Base-by-base conservation (phyloP, 108 stramenopile species). In the Skeletonema potamos region DNA sequence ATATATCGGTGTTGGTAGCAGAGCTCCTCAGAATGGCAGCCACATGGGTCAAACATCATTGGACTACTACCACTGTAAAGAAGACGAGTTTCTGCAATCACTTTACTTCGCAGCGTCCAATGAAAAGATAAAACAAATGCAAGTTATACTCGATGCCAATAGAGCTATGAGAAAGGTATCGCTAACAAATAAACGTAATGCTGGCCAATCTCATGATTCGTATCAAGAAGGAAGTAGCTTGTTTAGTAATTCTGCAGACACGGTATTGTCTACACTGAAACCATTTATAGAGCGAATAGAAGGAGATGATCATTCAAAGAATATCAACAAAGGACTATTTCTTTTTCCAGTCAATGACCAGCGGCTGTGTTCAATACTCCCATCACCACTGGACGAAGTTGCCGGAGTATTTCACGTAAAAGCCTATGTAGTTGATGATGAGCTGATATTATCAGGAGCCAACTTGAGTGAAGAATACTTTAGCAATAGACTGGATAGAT, bases 331-430 rank as follows among this genome's bases (percentile, higher is more conserved):
- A 32, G 69, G 74, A 0, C 30, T 92, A 9, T 82, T 84, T 55
- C 73, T 92, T 4, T 87, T 86, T 54, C 89, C 84, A 1, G 89
- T 88, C 0, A 76, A 90, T 34, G 79, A 84, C 8, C 13, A 58
- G 13, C 75, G 77, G 17, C 64, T 76, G 58, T 64, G 82, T 18
- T 26, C 66, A 6, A 60, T 87, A 26, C 68, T 95, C 0, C 89
- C 91, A 1, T 89, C 90, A 58, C 93, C 93, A 8, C 72, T 90
- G 9, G 78, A 92, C 66, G 92, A 95, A 81, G 83, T 91, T 17
- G 83, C 83, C 12, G 94, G 94, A 3, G 94, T 95, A 17, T 93
- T 92, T 80, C 94, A 95, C 66, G 82, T 93, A 30, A 95, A 95
- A 74, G 84, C 84, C 8, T 95, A 91, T 69, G 84, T 91, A 27